Evolutionary conservation across 75 land plant genomes (phyloP), one percentile per base, ranked within the genome.

Genomic region (Picea glauca): DNA sequence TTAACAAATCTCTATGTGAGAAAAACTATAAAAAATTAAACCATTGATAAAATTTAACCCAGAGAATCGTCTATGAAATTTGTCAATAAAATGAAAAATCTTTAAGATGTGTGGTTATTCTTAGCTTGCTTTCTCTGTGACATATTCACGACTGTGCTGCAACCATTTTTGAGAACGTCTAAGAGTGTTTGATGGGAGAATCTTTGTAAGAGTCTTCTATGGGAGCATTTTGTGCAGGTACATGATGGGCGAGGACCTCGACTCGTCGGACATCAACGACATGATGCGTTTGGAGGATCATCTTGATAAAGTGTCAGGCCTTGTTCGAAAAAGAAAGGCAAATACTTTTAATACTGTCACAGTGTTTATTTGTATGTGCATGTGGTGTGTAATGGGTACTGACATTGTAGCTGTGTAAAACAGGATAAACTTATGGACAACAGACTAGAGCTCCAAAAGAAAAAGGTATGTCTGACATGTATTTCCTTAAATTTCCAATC

Each of bases 251-350:
- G 56, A 70, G n/a, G 74, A 43, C 43, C 11, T 40, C 23, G 23
- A 35, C 8, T 40, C 21, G 2, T n/a, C 43, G 56, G 13, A 43
- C 50, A 9, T 70, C 20, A 46, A 70, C 1, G 23, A 38, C 6
- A 9, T 70, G 5, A 43, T 20, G 0, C 56, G 9, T 38, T 23
- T 70, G 50, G 50, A 38, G 50, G n/a, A 70, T 12, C 50, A 70
- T 38, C 74, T 70, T 70, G 74, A 40, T 1, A 12, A 20, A 8
- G 50, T 46, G 43, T 38, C 26, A 20, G 3, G 21, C 18, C 20
- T 5, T 43, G 74, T 70, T 9, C 56, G 56, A 3, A 70, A 43
- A 70, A 70, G 74, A 70, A 70, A 70, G 74, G 74, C 43, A 70
- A 70, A 20, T 8, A 8, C 5, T 6, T 70, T 1, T 5, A 1